Base-by-base conservation (phyloP, 352 stramenopile species). In the Chrysophaeum taylorii region DNA sequence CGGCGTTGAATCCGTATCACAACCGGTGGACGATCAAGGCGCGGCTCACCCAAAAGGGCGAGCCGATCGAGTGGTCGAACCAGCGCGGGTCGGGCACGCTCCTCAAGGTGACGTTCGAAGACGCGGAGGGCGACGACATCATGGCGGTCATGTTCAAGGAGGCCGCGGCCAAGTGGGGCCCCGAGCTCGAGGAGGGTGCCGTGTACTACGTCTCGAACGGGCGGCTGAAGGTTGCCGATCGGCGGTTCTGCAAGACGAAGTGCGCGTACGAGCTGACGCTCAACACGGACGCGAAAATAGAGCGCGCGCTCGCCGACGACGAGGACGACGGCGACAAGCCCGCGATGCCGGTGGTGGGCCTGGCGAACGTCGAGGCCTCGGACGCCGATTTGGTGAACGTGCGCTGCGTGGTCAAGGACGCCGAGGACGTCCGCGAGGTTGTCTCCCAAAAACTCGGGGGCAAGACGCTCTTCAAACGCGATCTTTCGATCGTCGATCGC, bases 1-100 rank as follows among this genome's bases (percentile, higher is more conserved):
- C 45, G 45, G 5, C 45, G 45, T 69, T 92, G 70, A 92, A 92
- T 70, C 87, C 87, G 64, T 92, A 92, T 73, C 83, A 84, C 21
- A 85, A 85, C 4, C 84, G 85, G 9, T 93, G 87, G 87, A 93
- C 85, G 63, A 91, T 93, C 77, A 93, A 93, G 75, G 87, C 87
- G 38, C 84, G 86, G 36, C 83, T 93, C 18, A 91, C 86, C 33
- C 83, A 68, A 29, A 85, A 85, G 33, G 73, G 85, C 48, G 90
- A 91, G 76, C 89, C 89, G 72, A 91, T 85, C 85, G n/a, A n/a
- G n/a, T n/a, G n/a, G n/a, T 88, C 79, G 33, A 92, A 92, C 71
- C 75, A 79, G 12, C 87, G 87, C n/a, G 86, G 86, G 29, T 83
- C 88, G 27, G 87, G 87, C 41, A 92, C 91, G 76, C 81, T 93